Conservation (phyloP, 2,329 filamentous ascomycete species). For the Hymenoscyphus fructigenus region DNA sequence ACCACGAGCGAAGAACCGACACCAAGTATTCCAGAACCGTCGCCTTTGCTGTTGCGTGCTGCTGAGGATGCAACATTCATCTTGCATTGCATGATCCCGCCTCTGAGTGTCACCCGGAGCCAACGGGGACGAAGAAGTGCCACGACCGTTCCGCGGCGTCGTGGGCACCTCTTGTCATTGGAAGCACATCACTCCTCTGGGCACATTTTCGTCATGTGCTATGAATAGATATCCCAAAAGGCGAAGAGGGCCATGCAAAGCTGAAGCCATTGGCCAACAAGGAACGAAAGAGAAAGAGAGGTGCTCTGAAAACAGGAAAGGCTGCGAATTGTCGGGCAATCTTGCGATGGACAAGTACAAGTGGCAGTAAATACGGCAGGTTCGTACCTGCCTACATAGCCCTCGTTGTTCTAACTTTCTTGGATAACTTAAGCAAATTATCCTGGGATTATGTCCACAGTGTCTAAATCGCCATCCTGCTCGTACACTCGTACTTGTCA, state of each 20-base stretch:
- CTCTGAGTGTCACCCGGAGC: slow-evolving; percentile 9
- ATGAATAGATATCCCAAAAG: slow-evolving; percentile 12
- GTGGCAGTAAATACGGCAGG: no score
- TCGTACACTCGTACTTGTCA: not conserved
- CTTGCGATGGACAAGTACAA: not conserved
- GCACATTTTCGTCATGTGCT: slow-evolving; percentile 17
- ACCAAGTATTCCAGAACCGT: slow-evolving; percentile 11
- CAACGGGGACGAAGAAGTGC: not conserved
- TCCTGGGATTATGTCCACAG: no score
- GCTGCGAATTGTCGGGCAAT: not conserved
- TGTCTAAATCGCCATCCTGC: not conserved
- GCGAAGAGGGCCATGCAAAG: not conserved
- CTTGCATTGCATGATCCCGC: slow-evolving; percentile 19
- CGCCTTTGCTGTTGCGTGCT: slow-evolving; percentile 13
- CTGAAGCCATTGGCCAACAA: not conserved
- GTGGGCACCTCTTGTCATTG: slow-evolving; percentile 6
- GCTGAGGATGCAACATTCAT: slow-evolving; percentile 10
- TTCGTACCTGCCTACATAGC: no score
- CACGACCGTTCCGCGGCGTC: slow-evolving; percentile 2
- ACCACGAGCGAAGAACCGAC: slow-evolving; percentile 4
- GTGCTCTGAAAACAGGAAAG: not conserved
- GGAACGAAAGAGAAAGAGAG: slow-evolving; percentile 8
- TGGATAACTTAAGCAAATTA: no score
- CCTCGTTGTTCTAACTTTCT: no score
- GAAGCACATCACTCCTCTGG: slow-evolving; percentile 5